Evolutionary conservation across 495 filamentous ascomycete genomes (phyloP), one percentile per base, ranked within the genome.

Genomic region (Astrothelium subdiscretum): DNA sequence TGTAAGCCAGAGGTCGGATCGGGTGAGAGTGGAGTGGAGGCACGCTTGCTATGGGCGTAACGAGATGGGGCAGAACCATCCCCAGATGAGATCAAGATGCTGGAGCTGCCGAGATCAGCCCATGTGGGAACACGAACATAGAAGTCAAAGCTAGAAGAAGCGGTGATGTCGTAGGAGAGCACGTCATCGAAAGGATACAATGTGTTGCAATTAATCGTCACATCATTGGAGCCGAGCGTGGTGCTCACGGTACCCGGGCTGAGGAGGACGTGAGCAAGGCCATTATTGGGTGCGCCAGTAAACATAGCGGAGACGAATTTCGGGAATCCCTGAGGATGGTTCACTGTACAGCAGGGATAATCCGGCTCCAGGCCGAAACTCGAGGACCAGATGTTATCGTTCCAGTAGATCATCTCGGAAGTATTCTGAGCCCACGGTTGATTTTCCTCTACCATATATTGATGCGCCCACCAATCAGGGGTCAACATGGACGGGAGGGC

Each of bases 391-490:
- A 62, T 64, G 42, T 76, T 74, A 12, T 78, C 77, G 60, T 85
- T 80, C 57, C 67, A 79, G 70, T 80, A 84, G 32, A 80, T 80
- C 29, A 62, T 67, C 6, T 73, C 74, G 4, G 75, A 66, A 12
- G 84, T 73, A 26, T 72, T 69, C 51, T 73, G 64, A 58, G 75
- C 75, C 35, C 75, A 82, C 13, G 78, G 76, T 69, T 85, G 83
- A 60, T 86, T 86, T 0, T 80, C 72, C 62, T 85, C 74, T 11
- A 72, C 69, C 57, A 87, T 75, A 66, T 87, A 87, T 65, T 85
- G 82, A 62, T 78, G 82, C 10, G 76, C 76, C 83, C 85, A 87
- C 77, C 81, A 82, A 64, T 85, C 79, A 6, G 76, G 71, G n/a
- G 78, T 78, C 31, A 84, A 58, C 58, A 77, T 78, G 1, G 77